phyloP scores from a whole-genome alignment of 768 basidiomycete species.

The Astraeus odoratus region DNA sequence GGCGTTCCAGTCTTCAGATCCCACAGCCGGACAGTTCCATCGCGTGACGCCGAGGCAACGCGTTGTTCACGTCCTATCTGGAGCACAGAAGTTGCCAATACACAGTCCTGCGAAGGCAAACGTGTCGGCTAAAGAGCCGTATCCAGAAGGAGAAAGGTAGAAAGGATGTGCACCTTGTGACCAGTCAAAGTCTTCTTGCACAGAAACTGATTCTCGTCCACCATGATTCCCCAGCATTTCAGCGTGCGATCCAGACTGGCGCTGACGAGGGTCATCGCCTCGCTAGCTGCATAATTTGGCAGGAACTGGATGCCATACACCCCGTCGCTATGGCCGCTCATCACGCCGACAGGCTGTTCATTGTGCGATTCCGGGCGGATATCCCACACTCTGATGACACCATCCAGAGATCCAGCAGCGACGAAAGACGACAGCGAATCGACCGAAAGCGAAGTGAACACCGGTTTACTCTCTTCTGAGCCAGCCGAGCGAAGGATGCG shows the following conservation, averaged over 20 bases:
- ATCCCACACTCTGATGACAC: conserved; percentile 47
- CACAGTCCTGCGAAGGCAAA: conserved; percentile 19
- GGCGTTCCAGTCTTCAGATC: conserved; percentile 24
- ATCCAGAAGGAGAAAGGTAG: conserved; percentile 1
- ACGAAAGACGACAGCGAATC: conserved; percentile 33
- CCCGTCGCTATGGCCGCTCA: conserved; percentile 24
- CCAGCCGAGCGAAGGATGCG: conserved; percentile 16
- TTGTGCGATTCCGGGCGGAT: conserved; percentile 30
- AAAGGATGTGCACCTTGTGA: conserved; percentile 23
- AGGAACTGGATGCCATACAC: conserved; percentile 29
- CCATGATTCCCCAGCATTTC: conserved; percentile 42
- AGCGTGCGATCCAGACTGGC: conserved; percentile 24
- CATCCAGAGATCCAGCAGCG: conserved; percentile 48
- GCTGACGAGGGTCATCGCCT: conserved; percentile 26
- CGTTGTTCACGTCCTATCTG: conserved; percentile 28
- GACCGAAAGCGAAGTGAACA: conserved; percentile 25
- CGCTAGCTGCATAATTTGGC: conserved; percentile 7
- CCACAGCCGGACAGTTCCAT: conserved; percentile 31
- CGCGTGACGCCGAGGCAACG: conserved; percentile 33
- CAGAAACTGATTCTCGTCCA: conserved; percentile 18
- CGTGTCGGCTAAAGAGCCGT: no score
- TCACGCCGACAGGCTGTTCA: conserved; percentile 13
- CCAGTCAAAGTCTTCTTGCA: conserved; percentile 27
- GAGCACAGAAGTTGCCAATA: conserved; percentile 24
- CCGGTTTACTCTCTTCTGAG: conserved; percentile 16